A percentile compares a stretch with the other conserved stretches of the same genome.
Conservation (phyloP, 1,139 yeast genomes). For the Geotrichum macrosporum region DNA sequence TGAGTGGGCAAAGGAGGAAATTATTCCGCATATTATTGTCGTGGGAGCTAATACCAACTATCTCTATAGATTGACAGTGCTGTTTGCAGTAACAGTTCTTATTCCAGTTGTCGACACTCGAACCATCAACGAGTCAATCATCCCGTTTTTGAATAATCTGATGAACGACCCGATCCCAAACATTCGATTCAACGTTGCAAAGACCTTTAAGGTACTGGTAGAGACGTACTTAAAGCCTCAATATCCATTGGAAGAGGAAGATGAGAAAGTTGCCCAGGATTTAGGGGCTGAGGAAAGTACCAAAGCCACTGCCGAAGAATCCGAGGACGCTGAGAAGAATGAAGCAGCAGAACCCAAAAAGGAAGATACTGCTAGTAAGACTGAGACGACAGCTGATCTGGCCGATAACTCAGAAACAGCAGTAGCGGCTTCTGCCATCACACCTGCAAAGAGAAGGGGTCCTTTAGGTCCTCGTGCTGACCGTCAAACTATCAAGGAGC, state of each 20-base stretch:
- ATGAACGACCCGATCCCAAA: conserved; percentile 84
- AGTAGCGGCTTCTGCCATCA: no score
- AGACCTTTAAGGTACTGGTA: conserved; percentile 62
- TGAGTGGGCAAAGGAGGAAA: conserved; percentile 85
- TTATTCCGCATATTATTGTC: conserved; percentile 67
- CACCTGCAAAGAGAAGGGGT: conserved; percentile 16
- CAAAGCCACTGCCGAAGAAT: background rate
- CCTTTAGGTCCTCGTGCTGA: conserved; percentile 23
- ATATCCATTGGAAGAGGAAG: conserved; percentile 22
- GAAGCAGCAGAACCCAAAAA: conserved; percentile 1
- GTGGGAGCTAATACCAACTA: conserved; percentile 57
- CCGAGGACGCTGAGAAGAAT: conserved; percentile 1
- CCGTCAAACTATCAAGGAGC: conserved; percentile 32
- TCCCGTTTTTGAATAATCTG: conserved; percentile 74
- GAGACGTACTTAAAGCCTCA: conserved; percentile 44
- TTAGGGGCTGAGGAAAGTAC: background rate
- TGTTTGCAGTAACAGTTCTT: conserved; percentile 78
- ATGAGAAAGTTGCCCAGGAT: conserved; percentile 27
- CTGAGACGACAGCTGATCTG: conserved; percentile 22
- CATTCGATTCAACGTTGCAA: conserved; percentile 91
- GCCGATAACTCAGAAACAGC: no score
- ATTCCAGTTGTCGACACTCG: conserved; percentile 51
- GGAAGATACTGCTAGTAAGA: conserved; percentile 2
- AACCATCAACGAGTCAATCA: conserved; percentile 58
- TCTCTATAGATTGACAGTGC: conserved; percentile 84